Conservation (phyloP, 2,329 filamentous ascomycete species). For the Penicillium italicum region DNA sequence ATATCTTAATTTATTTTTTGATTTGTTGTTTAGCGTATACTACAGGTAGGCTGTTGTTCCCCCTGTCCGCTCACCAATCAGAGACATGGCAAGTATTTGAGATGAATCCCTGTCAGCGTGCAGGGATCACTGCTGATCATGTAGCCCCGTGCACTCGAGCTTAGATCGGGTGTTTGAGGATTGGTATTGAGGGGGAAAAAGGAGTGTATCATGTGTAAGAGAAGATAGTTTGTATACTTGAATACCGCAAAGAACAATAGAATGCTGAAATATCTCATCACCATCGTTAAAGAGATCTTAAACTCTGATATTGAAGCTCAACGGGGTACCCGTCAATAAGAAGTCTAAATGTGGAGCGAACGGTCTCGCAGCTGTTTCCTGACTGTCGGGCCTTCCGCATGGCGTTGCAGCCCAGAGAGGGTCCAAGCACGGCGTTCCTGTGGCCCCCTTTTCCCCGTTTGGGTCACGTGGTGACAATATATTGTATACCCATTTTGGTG, state of each 20-base stretch:
- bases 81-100: constrained; percentile 32
- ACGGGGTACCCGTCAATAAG: not conserved
- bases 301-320: not conserved
- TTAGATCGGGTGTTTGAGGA: constrained; percentile 13
- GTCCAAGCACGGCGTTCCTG: constrained; percentile 18
- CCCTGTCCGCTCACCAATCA: constrained; percentile 28
- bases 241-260: not conserved
- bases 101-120: constrained; percentile 30
- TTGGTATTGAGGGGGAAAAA: not conserved
- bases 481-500: not conserved
- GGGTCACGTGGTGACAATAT: constrained; percentile 14
- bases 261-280: not conserved
- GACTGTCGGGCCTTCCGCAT: constrained; percentile 33
- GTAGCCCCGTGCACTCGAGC: constrained; percentile 17
- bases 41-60: constrained; percentile 13
- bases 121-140: constrained; percentile 29
- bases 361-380: constrained; percentile 37
- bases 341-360: constrained; percentile 30
- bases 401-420: constrained; percentile 22
- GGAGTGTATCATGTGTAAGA: not conserved
- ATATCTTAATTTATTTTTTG: not conserved
- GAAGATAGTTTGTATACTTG: not conserved
- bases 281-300: not conserved
- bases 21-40: not conserved
- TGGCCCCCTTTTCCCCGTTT: constrained; percentile 2